A percentile compares a stretch with the other conserved stretches of the same genome.
Conservation (phyloP, 2,329 filamentous ascomycete genomes). For the Lachnellula arida region DNA sequence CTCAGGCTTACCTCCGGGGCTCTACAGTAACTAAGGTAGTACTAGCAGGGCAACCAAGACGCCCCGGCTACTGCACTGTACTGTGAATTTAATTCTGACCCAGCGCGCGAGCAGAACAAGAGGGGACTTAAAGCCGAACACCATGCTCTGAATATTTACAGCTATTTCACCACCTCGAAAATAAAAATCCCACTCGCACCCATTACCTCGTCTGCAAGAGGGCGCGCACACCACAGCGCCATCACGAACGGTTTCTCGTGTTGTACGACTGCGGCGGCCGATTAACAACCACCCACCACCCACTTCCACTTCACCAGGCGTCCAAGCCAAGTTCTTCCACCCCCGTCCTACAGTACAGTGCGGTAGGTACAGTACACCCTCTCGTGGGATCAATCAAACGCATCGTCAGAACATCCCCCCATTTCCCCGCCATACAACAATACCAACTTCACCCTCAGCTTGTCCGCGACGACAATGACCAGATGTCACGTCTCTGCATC, state of each 20-base stretch:
- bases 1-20: background rate
- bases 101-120: background rate
- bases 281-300: background rate
- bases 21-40: too few species aligned
- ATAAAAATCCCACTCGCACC: background rate
- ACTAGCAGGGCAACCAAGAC: too few species aligned
- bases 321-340: slow-evolving; percentile 9
- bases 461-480: slow-evolving; percentile 34
- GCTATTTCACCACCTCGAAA: background rate
- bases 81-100: background rate
- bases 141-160: background rate
- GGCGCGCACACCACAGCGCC: background rate
- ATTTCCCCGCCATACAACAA: slow-evolving; percentile 1
- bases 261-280: slow-evolving; percentile 6
- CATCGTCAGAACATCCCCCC: slow-evolving; percentile 1
- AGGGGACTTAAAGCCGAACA: background rate
- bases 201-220: background rate
- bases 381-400: slow-evolving; percentile 9
- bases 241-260: slow-evolving; percentile 1
- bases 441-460: slow-evolving; percentile 13
- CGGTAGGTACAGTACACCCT: slow-evolving; percentile 2
- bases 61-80: background rate
- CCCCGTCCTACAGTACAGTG: background rate
- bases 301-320: slow-evolving; percentile 6
- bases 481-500: slow-evolving; percentile 32